phyloP scores from a whole-genome alignment of 345 rosid genomes.

The Linum lewisii region DNA sequence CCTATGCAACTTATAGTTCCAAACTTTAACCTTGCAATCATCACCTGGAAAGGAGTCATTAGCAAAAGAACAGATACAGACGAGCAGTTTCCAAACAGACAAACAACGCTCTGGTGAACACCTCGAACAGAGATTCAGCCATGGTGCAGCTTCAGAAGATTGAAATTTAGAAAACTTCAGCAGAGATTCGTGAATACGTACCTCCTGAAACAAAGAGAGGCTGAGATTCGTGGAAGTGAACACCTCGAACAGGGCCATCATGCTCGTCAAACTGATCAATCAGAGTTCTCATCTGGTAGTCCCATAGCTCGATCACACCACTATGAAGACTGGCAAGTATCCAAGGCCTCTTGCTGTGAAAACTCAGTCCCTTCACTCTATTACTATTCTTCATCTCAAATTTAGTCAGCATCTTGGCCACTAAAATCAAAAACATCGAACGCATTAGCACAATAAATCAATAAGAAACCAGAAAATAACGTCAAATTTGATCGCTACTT shows the following conservation, averaged over 20 bases:
- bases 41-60: slow-evolving; percentile 51
- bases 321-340: slow-evolving; percentile 97
- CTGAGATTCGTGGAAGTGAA: slow-evolving; percentile 87
- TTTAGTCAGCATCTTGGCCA: slow-evolving; percentile 70
- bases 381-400: slow-evolving; percentile 98
- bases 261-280: slow-evolving; percentile 94
- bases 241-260: slow-evolving; percentile 98
- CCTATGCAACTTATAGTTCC: slow-evolving; percentile 88
- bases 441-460: not conserved
- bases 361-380: slow-evolving; percentile 93
- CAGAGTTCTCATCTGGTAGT: slow-evolving; percentile 92
- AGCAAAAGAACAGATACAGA: not conserved
- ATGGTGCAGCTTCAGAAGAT: not conserved
- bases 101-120: no score
- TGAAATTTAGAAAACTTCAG: no score
- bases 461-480: no score
- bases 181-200: slow-evolving; percentile 11
- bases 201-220: slow-evolving; percentile 96
- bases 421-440: not conserved
- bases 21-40: slow-evolving; percentile 93
- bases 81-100: no score
- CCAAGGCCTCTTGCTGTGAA: slow-evolving; percentile 96
- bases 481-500: no score
- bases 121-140: no score
- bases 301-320: slow-evolving; percentile 99